Evolutionary conservation across 768 basidiomycete genomes (phyloP).

Genomic region (Amylocystis lapponica): DNA sequence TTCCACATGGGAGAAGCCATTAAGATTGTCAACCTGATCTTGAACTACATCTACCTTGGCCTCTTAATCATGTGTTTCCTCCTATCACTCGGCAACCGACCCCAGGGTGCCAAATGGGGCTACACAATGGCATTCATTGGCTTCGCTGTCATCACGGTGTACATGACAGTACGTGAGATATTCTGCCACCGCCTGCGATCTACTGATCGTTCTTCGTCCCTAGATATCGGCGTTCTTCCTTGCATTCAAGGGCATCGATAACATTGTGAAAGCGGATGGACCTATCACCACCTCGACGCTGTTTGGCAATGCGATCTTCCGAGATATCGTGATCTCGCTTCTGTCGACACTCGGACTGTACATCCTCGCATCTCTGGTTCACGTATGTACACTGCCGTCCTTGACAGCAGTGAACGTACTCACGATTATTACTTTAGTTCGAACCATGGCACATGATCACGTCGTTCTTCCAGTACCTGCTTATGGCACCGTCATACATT

Average conservation of each 20-base stretch:
- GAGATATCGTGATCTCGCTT: constrained; percentile 82
- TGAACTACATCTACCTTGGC: constrained; percentile 86
- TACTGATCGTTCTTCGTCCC: background rate
- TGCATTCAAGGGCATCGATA: constrained; percentile 73
- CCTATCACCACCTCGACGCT: constrained; percentile 51
- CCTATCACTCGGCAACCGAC: constrained; percentile 83
- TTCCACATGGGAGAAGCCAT: constrained; percentile 56
- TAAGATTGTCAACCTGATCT: constrained; percentile 64
- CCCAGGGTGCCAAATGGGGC: constrained; percentile 83
- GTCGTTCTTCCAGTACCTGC: constrained; percentile 85
- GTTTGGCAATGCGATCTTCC: constrained; percentile 75
- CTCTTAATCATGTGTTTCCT: constrained; percentile 85
- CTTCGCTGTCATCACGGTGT: constrained; percentile 88
- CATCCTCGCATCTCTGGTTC: constrained; percentile 72
- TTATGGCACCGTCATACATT: constrained; percentile 93
- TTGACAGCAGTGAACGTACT: too few relatives aligned
- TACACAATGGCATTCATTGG: constrained; percentile 85
- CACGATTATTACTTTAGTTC: constrained; percentile 42
- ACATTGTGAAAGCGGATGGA: constrained; percentile 42
- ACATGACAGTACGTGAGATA: constrained; percentile 70
- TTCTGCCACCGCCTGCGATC: background rate
- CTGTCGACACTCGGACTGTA: constrained; percentile 89
- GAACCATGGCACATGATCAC: constrained; percentile 99
- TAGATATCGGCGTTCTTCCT: constrained; percentile 77
- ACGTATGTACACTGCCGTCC: constrained; percentile 47